phyloP scores from a whole-genome alignment of 2,329 filamentous ascomycete genomes.

The Fusarium devonianum region DNA sequence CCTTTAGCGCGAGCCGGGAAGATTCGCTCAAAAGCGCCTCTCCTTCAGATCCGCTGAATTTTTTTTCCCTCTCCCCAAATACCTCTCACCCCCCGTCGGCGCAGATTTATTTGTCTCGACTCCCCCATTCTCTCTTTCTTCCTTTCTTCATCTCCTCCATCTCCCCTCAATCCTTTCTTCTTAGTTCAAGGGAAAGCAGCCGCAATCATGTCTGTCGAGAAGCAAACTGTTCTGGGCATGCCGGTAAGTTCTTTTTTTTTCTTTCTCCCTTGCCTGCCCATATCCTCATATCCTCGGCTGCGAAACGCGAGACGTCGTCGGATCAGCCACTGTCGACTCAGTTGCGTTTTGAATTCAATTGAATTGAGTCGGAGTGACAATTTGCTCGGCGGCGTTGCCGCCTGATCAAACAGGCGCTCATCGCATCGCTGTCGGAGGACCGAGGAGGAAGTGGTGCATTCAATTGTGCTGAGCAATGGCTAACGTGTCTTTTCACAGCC shows the following conservation, averaged over 20 bases:
- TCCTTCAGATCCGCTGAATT: conserved; percentile 56
- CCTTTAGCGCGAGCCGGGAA: conserved; percentile 55
- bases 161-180: conserved; percentile 69
- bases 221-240: conserved; percentile 71
- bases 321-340: no score
- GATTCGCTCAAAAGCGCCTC: conserved; percentile 62
- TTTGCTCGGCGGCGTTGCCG: not conserved
- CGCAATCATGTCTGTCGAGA: conserved; percentile 63
- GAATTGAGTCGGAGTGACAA: conserved; percentile 5
- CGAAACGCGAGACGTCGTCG: no score
- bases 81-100: conserved; percentile 53
- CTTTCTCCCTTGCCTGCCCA: conserved; percentile 16
- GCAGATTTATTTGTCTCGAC: conserved; percentile 55
- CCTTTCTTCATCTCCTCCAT: conserved; percentile 57
- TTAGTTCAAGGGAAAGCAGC: conserved; percentile 53
- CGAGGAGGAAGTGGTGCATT: conserved; percentile 3
- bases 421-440: conserved; percentile 10
- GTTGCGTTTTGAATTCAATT: no score
- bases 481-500: conserved; percentile 61
- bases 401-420: not conserved
- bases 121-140: conserved; percentile 53
- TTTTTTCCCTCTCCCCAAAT: conserved; percentile 56
- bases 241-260: conserved; percentile 59
- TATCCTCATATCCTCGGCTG: conserved; percentile 14
- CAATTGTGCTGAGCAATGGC: conserved; percentile 11